Evolutionary conservation across 192 early-diverging fungal species (phyloP).

Genomic region (Chytriomyces confervae): DNA sequence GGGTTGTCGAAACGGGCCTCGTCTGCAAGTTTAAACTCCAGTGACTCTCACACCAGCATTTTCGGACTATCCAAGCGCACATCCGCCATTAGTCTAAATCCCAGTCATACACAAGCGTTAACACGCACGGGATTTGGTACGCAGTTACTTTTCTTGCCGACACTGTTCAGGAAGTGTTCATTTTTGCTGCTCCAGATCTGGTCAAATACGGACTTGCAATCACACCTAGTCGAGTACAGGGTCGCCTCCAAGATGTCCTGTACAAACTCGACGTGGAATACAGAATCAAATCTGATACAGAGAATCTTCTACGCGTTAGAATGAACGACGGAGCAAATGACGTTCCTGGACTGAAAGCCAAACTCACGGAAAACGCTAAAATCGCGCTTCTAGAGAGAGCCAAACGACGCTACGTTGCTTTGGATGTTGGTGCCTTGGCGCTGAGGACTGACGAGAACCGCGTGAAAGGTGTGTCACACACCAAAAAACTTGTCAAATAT

Average conservation of each 20-base stretch:
- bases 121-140: not conserved
- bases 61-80: too few relatives aligned
- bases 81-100: too few relatives aligned
- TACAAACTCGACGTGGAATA: constrained; percentile 94
- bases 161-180: too few relatives aligned
- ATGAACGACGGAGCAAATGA: constrained; percentile 20
- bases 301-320: constrained; percentile 59
- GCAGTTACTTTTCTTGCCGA: too few relatives aligned
- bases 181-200: constrained; percentile 39
- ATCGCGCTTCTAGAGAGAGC: constrained; percentile 49
- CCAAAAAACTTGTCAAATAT: not conserved
- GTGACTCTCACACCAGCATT: too few relatives aligned
- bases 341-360: constrained; percentile 41
- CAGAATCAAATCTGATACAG: constrained; percentile 83
- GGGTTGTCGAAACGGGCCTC: not conserved
- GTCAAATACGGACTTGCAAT: constrained; percentile 51
- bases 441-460: too few relatives aligned
- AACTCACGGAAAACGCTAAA: constrained; percentile 52
- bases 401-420: constrained; percentile 81
- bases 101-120: not conserved
- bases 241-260: constrained; percentile 85
- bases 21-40: not conserved
- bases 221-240: constrained; percentile 58
- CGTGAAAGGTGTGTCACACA: too few relatives aligned
- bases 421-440: constrained; percentile 67